Evolutionary conservation across 805 yeast species (phyloP), one percentile per base, ranked within the genome.

Genomic region (Yarrowia sp.): DNA sequence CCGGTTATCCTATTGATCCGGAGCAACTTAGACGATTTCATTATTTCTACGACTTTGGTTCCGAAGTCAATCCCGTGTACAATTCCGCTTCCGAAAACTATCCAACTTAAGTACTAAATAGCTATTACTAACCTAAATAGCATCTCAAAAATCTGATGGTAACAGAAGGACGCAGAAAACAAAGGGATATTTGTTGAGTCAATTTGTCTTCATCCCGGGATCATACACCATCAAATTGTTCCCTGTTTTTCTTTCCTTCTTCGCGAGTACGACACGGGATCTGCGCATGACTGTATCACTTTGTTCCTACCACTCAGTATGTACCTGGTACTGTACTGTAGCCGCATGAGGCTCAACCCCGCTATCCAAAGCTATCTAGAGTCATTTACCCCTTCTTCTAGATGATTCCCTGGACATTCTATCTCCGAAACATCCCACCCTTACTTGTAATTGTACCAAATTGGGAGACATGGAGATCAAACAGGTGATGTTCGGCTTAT

Each of bases 291-390:
- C 19, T 9, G 16, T 2, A 24, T 21, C 26, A 21, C 9, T 17
- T 30, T 46, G n/a, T n/a, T n/a, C n/a, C n/a, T n/a, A n/a, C n/a
- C n/a, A n/a, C n/a, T n/a, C n/a, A n/a, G n/a, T n/a, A n/a, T n/a
- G n/a, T n/a, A n/a, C n/a, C n/a, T n/a, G n/a, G n/a, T n/a, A n/a
- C n/a, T n/a, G n/a, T n/a, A n/a, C n/a, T n/a, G n/a, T n/a, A n/a
- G n/a, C 14, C 43, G 46, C 51, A 44, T 44, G 51, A 6, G 51
- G 51, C 51, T 44, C 33, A 44, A 44, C 51, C 22, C 32, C 32
- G 19, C 32, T n/a, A 14, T 16, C 22, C 3, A 19, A n/a, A 11
- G 7, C 19, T 3, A n/a, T 16, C 21, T 11, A 7, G n/a, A 9
- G 16, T 1, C 24, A 2, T 4, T 5, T 10, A 10, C 19, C 19